Percentiles rank a stretch among this genome's conserved stretches.
Conservation (phyloP, 1,284 basidiomycete genomes). For the Mycosarcoma maydis region DNA sequence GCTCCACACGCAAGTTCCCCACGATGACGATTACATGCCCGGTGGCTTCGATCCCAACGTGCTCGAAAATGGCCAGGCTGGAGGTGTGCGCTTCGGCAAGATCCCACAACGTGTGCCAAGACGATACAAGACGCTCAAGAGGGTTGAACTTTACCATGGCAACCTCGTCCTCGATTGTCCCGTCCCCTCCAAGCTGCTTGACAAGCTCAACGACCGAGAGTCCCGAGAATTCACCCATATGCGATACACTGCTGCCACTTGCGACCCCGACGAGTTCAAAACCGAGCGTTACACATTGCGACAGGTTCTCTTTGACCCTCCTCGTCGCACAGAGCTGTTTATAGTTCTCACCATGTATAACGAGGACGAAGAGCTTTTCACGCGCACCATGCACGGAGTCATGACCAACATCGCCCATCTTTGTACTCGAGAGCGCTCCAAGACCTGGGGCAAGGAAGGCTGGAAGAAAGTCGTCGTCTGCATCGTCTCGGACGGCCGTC, state of each 20-base stretch:
- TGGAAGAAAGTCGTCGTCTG: slow-evolving; percentile 82
- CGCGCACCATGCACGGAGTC: slow-evolving; percentile 64
- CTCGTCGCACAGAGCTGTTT: slow-evolving; percentile 62
- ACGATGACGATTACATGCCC: slow-evolving; percentile 47
- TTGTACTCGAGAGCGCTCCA: slow-evolving; percentile 81
- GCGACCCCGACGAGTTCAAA: slow-evolving; percentile 84
- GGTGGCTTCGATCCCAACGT: slow-evolving; percentile 56
- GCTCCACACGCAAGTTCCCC: slow-evolving; percentile 10
- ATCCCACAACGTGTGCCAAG: slow-evolving; percentile 62
- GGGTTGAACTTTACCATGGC: slow-evolving; percentile 63
- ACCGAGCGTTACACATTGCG: slow-evolving; percentile 67
- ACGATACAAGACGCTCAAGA: slow-evolving; percentile 63
- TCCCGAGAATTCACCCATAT: slow-evolving; percentile 85
- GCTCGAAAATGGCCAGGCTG: slow-evolving; percentile 49
- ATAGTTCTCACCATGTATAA: slow-evolving; percentile 66
- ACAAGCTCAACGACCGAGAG: slow-evolving; percentile 79
- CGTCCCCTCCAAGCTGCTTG: slow-evolving; percentile 56
- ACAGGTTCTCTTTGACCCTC: slow-evolving; percentile 62
- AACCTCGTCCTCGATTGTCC: slow-evolving; percentile 65
- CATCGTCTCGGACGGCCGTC: slow-evolving; percentile 93
- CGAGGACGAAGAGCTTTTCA: slow-evolving; percentile 58
- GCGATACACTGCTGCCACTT: slow-evolving; percentile 67
- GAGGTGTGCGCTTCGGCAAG: slow-evolving; percentile 55
- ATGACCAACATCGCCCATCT: slow-evolving; percentile 71
- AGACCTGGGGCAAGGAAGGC: slow-evolving; percentile 94